Evolutionary conservation across 495 filamentous ascomycete genomes (phyloP).

Genomic region (Penicillium simplicissimum): DNA sequence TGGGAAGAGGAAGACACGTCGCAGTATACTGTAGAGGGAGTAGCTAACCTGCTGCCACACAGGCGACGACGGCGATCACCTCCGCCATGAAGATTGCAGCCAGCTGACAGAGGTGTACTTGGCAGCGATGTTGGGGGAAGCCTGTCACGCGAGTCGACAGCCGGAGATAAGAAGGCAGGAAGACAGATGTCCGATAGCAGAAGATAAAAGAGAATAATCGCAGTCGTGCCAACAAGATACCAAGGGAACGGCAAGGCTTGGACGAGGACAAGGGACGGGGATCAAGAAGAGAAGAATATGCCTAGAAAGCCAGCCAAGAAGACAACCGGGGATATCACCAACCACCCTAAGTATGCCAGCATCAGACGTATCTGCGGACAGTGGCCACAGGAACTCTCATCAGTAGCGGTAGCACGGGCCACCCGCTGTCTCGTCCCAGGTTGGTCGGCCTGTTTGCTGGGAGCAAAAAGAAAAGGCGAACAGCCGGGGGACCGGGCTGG

Average conservation of each 20-base stretch:
- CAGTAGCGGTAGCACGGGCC: not conserved
- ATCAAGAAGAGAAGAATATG: slow-evolving; percentile 1
- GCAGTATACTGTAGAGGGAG: not conserved
- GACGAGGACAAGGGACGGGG: not conserved
- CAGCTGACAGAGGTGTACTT: not conserved
- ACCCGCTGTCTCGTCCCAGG: not conserved
- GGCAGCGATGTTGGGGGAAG: not conserved
- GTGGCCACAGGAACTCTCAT: not conserved
- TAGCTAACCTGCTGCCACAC: slow-evolving; percentile 36
- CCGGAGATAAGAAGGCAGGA: not conserved
- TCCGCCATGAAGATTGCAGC: slow-evolving; percentile 20
- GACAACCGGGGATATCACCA: not conserved
- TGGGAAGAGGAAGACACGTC: not conserved
- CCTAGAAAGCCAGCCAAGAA: slow-evolving; percentile 3
- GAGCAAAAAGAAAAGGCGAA: not conserved
- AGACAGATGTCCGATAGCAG: not conserved
- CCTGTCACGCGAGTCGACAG: not conserved
- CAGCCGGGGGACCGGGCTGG: not conserved
- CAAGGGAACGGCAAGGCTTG: not conserved
- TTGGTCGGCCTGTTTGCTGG: not conserved
- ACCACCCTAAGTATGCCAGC: not conserved
- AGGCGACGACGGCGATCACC: slow-evolving; percentile 37
- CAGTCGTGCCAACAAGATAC: not conserved
- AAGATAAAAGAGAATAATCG: not conserved
- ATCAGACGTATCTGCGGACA: not conserved